A percentile compares a stretch with the other conserved stretches of the same genome.
phyloP scores from a whole-genome alignment of 192 early-diverging fungal species.

The Geranomyces michiganensis region DNA sequence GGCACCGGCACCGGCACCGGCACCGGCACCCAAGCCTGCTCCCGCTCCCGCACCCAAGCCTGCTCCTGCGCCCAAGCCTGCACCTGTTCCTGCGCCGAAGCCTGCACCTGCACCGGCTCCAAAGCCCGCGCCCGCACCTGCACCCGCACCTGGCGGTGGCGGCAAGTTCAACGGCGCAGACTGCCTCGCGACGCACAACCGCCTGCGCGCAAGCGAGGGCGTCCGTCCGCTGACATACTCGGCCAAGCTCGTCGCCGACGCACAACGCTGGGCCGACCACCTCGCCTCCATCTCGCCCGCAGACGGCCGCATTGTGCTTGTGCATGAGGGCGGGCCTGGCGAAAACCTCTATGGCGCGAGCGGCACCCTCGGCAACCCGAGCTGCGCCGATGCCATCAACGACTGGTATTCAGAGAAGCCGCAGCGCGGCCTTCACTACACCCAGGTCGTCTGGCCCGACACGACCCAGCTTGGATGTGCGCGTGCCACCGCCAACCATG shows the following conservation, averaged over 20 bases:
- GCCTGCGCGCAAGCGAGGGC: slow-evolving; percentile 15
- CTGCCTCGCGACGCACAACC: slow-evolving; percentile 29
- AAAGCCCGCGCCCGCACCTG: background rate
- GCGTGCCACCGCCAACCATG: background rate
- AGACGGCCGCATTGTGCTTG: too few species aligned
- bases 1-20: too few species aligned
- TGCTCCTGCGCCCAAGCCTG: background rate
- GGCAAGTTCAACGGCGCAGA: background rate
- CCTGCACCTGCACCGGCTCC: background rate
- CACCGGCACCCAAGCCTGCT: too few species aligned
- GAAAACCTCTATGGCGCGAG: background rate
- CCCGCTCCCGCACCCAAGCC: background rate
- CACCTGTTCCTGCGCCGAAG: background rate
- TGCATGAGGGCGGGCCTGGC: too few species aligned
- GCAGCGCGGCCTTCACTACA: background rate
- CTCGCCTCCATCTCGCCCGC: too few species aligned
- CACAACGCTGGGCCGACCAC: too few species aligned
- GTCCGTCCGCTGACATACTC: background rate
- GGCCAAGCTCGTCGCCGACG: too few species aligned
- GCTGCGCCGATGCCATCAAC: slow-evolving; percentile 2
- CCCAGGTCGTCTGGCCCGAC: slow-evolving; percentile 23
- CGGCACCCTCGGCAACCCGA: background rate
- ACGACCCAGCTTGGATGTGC: slow-evolving; percentile 24
- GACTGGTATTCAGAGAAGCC: too few species aligned
- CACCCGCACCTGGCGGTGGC: background rate